phyloP scores from a whole-genome alignment of 148 eudicot genomes.

The Pharnaceum exiguum region DNA sequence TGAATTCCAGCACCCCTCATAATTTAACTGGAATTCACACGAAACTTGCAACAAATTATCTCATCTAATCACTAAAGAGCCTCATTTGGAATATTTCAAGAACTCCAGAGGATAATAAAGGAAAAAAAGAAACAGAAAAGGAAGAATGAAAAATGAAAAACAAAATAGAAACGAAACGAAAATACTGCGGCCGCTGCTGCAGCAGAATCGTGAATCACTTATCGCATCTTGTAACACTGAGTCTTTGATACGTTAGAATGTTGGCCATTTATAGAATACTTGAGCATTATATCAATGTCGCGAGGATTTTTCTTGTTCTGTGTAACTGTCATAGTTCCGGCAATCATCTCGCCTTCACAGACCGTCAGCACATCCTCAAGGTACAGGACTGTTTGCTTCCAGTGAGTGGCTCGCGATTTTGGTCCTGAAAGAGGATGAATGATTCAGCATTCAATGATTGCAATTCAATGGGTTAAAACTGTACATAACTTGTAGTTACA shows the following conservation, averaged over 20 bases:
- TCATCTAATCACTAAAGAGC: too few species aligned
- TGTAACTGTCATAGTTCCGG: conserved; percentile 72
- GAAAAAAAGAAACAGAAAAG: too few species aligned
- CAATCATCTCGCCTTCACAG: conserved; percentile 76
- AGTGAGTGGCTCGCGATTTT: conserved; percentile 78
- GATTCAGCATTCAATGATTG: neutral
- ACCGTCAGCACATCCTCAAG: conserved; percentile 81
- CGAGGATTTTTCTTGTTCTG: conserved; percentile 97
- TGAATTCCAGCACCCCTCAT: neutral
- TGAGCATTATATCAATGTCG: conserved; percentile 73
- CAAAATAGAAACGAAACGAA: too few species aligned
- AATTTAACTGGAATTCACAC: neutral
- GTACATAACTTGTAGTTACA: too few species aligned
- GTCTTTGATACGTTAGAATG: conserved; percentile 66
- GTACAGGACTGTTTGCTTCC: conserved; percentile 97
- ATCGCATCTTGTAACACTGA: conserved; percentile 81
- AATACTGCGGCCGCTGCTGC: neutral
- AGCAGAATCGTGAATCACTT: neutral
- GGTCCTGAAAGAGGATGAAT: conserved; percentile 49
- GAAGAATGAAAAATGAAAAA: too few species aligned
- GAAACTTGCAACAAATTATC: too few species aligned
- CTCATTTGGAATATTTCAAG: too few species aligned
- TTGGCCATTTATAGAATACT: conserved; percentile 74
- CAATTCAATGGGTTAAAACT: neutral
- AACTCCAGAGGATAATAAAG: too few species aligned